phyloP scores from a whole-genome alignment of 2,329 filamentous ascomycete genomes.

The Cladosporium sp. region DNA sequence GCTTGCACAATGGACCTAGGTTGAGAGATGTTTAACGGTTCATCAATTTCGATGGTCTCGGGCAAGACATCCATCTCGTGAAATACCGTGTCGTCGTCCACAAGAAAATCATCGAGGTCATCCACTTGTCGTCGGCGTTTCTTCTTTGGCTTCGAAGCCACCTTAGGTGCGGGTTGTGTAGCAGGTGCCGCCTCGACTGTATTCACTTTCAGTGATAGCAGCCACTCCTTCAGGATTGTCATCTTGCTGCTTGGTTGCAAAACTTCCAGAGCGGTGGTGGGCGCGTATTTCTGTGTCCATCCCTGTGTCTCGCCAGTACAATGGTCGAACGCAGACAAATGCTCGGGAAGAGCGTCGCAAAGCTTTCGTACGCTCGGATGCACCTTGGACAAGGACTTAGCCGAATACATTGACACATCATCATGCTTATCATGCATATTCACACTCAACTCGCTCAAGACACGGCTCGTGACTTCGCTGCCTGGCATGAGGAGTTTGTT shows the following conservation, averaged over 20 bases:
- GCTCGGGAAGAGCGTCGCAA: slow-evolving; percentile 61
- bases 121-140: slow-evolving; percentile 62
- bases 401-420: slow-evolving; percentile 24
- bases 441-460: slow-evolving; percentile 34
- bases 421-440: slow-evolving; percentile 7
- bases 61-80: slow-evolving; percentile 69
- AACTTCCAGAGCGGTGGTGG: slow-evolving; percentile 67
- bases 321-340: slow-evolving; percentile 77
- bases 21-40: slow-evolving; percentile 25
- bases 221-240: slow-evolving; percentile 74
- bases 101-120: slow-evolving; percentile 77
- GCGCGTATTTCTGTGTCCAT: slow-evolving; percentile 88
- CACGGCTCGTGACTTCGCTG: slow-evolving; percentile 43
- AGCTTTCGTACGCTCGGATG: slow-evolving; percentile 65
- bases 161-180: slow-evolving; percentile 41
- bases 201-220: slow-evolving; percentile 73
- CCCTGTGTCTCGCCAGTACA: slow-evolving; percentile 70
- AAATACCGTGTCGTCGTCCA: slow-evolving; percentile 75
- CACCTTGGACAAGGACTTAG: slow-evolving; percentile 22
- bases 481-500: slow-evolving; percentile 38
- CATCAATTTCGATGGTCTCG: slow-evolving; percentile 53
- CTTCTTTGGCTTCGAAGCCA: slow-evolving; percentile 52
- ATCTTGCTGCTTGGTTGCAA: slow-evolving; percentile 74
- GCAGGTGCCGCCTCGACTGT: slow-evolving; percentile 59
- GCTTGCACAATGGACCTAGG: slow-evolving; percentile 42